Conservation (phyloP, 2,329 filamentous ascomycete genomes). For the Paracamarosporium sp. region DNA sequence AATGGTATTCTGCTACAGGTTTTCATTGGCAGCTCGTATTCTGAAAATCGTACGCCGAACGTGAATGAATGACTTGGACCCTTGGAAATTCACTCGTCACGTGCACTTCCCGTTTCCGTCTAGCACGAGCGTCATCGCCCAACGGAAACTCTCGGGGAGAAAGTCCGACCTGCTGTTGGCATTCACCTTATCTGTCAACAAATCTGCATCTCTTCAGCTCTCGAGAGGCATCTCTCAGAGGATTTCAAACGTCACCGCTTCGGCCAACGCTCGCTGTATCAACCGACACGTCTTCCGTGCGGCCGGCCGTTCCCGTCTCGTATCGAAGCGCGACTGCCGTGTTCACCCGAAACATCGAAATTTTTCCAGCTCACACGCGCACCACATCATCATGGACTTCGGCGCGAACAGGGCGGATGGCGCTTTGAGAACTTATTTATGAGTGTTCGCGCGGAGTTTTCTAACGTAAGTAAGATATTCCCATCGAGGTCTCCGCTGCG, state of each 20-base stretch:
- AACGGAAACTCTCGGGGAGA: background rate
- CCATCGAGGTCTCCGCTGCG: background rate
- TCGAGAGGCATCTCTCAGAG: background rate
- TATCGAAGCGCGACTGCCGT: slow-evolving; percentile 14
- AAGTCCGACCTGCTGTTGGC: background rate
- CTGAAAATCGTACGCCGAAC: too few species aligned
- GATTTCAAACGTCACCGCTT: background rate
- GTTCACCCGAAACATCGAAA: slow-evolving; percentile 21
- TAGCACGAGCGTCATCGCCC: background rate
- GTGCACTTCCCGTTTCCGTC: background rate
- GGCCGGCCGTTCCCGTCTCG: slow-evolving; percentile 15
- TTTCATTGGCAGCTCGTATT: too few species aligned
- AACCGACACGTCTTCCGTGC: slow-evolving; percentile 15
- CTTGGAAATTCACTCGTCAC: too few species aligned
- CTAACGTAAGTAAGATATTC: slow-evolving; percentile 11
- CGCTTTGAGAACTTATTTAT: slow-evolving; percentile 10
- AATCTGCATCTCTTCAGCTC: background rate
- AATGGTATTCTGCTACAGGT: too few species aligned
- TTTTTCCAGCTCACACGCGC: slow-evolving; percentile 13
- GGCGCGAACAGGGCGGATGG: slow-evolving; percentile 13
- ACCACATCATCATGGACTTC: slow-evolving; percentile 19
- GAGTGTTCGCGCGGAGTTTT: slow-evolving; percentile 1
- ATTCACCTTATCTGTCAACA: background rate
- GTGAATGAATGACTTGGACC: too few species aligned
- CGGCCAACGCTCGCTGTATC: background rate